Evolutionary conservation across 2,329 filamentous ascomycete genomes (phyloP), one percentile per base, ranked within the genome.

Genomic region (Coniochaeta ligniaria): DNA sequence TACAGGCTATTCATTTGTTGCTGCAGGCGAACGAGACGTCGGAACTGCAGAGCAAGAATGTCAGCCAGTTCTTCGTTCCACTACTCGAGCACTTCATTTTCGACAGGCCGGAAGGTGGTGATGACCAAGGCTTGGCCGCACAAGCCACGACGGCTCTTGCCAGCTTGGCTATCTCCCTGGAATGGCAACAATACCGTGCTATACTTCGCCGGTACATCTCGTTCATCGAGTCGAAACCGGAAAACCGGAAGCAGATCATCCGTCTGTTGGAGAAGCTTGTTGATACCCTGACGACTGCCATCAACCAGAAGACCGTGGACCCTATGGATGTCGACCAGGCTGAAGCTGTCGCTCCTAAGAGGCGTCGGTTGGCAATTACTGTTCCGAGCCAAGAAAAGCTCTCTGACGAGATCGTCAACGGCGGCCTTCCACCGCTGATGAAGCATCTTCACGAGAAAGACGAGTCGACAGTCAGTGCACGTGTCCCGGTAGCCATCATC

Each of bases 21-120:
- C 87, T 90, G 60, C 77, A 82, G 9, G 88, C 89, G 63, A 90
- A 91, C 60, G 73, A 78, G 11, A 81, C 81, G 60, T 80, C 83
- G 14, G 80, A 85, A 57, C 78, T 99, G 62, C 83, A 83, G 63
- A 90, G 91, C 68, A 85, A 86, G 59, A 96, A 96, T 68, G 81
- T 96, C 64, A 87, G 88, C 61, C 88, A 94, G 20, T 90, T 97
- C 69, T 91, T 98, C 70, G 84, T 99, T 45, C 96, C 95, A 0
- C 80, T 99, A 22, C 80, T 98, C 11, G 95, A 99, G 70, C 93
- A 97, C 71, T 98, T 97, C 70, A 88, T 97, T 26, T 94, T 96
- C 70, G 89, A 92, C 61, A 86, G 89, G 62, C 85, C 84, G 5
- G 90, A 92, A 56, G 80, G 82, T 9, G 79, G 73, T 24, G 92